Evolutionary conservation across 306 rosid species (phyloP).

Genomic region (Castanea crenata): DNA sequence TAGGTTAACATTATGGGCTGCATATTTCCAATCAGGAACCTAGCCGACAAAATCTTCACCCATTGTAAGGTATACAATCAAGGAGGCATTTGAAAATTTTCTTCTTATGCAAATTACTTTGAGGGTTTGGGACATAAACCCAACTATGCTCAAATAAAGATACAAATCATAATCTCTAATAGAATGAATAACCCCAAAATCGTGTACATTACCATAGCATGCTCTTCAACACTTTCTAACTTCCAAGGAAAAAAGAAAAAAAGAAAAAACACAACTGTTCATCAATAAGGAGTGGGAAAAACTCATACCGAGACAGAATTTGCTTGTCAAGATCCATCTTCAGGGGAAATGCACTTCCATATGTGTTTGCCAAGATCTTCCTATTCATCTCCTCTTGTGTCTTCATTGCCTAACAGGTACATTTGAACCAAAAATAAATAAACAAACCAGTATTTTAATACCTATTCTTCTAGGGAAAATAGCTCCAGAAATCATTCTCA

Average conservation of each 20-base stretch:
- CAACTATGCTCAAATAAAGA: background rate
- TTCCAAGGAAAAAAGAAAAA: too few species aligned
- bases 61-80: background rate
- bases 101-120: background rate
- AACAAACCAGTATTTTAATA: background rate
- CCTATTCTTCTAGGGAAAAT: background rate
- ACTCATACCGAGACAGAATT: constrained; percentile 65
- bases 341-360: constrained; percentile 78
- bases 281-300: background rate
- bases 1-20: background rate
- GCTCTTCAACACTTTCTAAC: background rate
- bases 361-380: constrained; percentile 52
- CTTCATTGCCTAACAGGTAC: constrained; percentile 31
- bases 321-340: constrained; percentile 78
- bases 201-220: background rate
- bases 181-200: background rate
- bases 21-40: background rate
- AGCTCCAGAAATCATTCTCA: background rate
- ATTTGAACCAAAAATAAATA: background rate
- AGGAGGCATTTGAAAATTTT: background rate
- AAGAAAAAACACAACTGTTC: background rate
- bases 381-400: constrained; percentile 53
- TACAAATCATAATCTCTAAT: background rate
- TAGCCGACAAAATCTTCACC: background rate
- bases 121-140: background rate